Evolutionary conservation across 768 basidiomycete genomes (phyloP).

Genomic region (Sutorius australiensis): DNA sequence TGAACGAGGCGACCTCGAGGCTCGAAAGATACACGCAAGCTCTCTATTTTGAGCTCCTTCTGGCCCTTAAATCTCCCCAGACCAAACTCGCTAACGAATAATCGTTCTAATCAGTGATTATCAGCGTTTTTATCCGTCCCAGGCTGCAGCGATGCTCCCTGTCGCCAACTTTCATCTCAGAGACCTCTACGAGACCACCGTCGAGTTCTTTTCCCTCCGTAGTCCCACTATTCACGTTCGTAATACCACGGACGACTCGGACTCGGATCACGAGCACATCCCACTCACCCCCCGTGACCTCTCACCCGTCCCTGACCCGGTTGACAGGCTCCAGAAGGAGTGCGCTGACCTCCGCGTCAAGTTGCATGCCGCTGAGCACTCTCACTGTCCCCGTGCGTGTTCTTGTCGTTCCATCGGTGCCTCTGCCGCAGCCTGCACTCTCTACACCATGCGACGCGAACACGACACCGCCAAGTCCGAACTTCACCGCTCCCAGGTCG

Average conservation of each 20-base stretch:
- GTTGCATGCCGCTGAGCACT: slow-evolving; percentile 35
- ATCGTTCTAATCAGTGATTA: slow-evolving; percentile 34
- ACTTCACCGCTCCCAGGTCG: slow-evolving; percentile 49
- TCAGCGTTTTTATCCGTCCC: slow-evolving; percentile 33
- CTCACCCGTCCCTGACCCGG: slow-evolving; percentile 40
- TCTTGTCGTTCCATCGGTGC: slow-evolving; percentile 32
- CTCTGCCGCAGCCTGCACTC: slow-evolving; percentile 42
- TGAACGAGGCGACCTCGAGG: slow-evolving; percentile 16
- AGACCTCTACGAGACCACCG: slow-evolving; percentile 49
- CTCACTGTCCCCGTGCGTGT: slow-evolving; percentile 30
- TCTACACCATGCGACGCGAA: slow-evolving; percentile 46
- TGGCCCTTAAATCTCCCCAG: slow-evolving; percentile 6
- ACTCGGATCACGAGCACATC: slow-evolving; percentile 25
- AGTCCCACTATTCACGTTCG: slow-evolving; percentile 32
- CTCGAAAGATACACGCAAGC: slow-evolving; percentile 18
- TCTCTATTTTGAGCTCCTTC: not conserved
- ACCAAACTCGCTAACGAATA: slow-evolving; percentile 1
- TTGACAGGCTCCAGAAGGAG: slow-evolving; percentile 37
- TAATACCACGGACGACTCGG: slow-evolving; percentile 26
- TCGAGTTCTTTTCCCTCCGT: slow-evolving; percentile 55
- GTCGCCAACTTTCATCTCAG: slow-evolving; percentile 45
- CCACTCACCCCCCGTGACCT: slow-evolving; percentile 30
- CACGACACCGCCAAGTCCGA: slow-evolving; percentile 54
- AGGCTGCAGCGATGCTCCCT: slow-evolving; percentile 39
- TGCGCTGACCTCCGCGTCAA: slow-evolving; percentile 45